Evolutionary conservation across 2,329 filamentous ascomycete genomes (phyloP), one percentile per base, ranked within the genome.

Genomic region (Fusarium sp.): DNA sequence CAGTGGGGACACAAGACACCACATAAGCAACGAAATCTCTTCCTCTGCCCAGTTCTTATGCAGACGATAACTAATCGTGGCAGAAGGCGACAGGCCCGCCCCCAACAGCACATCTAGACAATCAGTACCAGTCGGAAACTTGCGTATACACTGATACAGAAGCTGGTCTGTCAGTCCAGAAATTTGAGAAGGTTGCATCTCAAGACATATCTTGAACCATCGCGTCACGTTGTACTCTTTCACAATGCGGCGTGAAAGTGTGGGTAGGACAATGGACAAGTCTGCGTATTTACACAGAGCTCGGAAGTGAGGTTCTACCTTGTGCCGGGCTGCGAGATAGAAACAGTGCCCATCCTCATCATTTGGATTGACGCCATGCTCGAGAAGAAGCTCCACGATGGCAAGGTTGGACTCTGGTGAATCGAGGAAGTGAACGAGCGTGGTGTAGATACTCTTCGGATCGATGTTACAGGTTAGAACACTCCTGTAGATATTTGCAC

Each of bases 71-170:
- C 8, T 41, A 3, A 33, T 65, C 4, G 27, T 69, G 11, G 42
- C 38, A 21, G 42, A 37, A 12, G 60, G 54, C 16, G 65, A 57
- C 1, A 65, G 10, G 6, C 66, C 65, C 2, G 42, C 16, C 0
- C 49, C 29, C 1, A 70, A n/a, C 1, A 70, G 10, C 4, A 70
- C 25, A 2, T 39, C 56, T 3, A 70, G 27, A 10, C 58, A 44
- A 7, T 35, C 33, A 10, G 60, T 65, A 1, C 46, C 27, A 1
- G 31, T 35, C 4, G 49, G 38, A 29, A 69, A 70, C 19, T 55
- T 65, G 5, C 65, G 42, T 33, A 70, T 65, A 23, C 66, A 70
- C 12, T 65, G 39, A 18, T 65, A 69, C 16, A 70, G 4, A 10
- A 70, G 27, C 6, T 60, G 29, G 10, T 60, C 38, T 10, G 56